Evolutionary conservation across 1,284 basidiomycete species (phyloP).

Genomic region (Apiotrichum sp.): DNA sequence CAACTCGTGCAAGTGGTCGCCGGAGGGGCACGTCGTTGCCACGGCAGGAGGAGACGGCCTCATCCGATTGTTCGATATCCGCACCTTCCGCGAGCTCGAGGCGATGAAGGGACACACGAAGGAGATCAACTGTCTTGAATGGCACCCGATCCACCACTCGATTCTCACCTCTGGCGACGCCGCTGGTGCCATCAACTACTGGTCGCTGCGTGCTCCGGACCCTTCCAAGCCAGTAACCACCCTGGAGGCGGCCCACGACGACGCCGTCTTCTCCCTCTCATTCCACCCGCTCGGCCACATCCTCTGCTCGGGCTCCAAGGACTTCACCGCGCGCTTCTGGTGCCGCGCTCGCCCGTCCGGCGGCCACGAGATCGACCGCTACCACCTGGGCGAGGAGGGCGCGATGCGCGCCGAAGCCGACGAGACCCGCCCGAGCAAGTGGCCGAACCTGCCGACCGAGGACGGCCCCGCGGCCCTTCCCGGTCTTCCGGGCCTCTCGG

Average conservation of each 20-base stretch:
- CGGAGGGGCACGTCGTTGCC: constrained; percentile 86
- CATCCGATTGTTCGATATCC: constrained; percentile 94
- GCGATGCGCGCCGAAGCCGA: constrained; percentile 48
- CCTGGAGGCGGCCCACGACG: constrained; percentile 89
- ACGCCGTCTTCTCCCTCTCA: constrained; percentile 89
- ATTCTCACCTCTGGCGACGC: constrained; percentile 88
- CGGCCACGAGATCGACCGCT: constrained; percentile 58
- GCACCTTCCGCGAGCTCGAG: constrained; percentile 91
- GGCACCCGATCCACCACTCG: constrained; percentile 87
- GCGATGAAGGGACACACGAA: constrained; percentile 91
- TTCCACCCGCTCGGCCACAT: constrained; percentile 96
- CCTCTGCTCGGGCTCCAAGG: constrained; percentile 85
- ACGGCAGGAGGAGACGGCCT: constrained; percentile 91
- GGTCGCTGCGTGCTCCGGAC: constrained; percentile 61
- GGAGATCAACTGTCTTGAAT: constrained; percentile 91
- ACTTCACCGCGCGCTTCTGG: constrained; percentile 98
- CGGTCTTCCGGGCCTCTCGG: constrained; percentile 6
- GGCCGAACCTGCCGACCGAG: constrained; percentile 9
- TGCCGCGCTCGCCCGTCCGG: constrained; percentile 63
- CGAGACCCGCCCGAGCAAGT: constrained; percentile 6
- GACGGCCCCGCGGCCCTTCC: constrained; percentile 7
- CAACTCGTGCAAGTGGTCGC: constrained; percentile 85
- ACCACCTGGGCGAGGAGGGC: constrained; percentile 42
- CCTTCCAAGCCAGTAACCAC: constrained; percentile 61
- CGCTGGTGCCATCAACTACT: constrained; percentile 86